Percentiles rank a stretch among this genome's conserved stretches.
These are phyloP conservation scores for Verruconis gallopava DNA, from an alignment of 2,329 filamentous ascomycete genomes.

Conservation along the genomic window DNA sequence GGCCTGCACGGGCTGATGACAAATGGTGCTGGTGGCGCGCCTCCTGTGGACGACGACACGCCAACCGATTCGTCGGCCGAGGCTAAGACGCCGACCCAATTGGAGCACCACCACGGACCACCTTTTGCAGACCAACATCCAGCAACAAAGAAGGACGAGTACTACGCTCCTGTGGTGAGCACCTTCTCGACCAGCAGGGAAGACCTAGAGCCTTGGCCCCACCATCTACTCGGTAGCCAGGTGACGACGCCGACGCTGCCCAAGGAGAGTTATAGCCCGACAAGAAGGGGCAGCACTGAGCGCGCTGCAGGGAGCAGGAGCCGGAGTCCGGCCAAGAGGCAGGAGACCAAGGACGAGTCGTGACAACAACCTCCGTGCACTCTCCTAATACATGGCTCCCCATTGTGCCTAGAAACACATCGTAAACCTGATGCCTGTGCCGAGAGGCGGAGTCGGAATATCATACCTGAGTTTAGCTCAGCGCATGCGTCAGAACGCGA, in stretches of 20 bases:
- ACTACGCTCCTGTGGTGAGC: constrained; percentile 34
- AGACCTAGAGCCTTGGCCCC: constrained; percentile 27
- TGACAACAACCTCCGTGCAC: no score
- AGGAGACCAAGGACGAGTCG: background rate
- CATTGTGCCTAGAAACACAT: no score
- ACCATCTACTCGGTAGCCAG: constrained; percentile 7
- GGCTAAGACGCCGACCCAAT: constrained; percentile 27
- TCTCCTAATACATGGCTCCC: no score
- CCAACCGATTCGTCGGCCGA: constrained; percentile 20
- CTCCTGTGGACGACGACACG: constrained; percentile 13
- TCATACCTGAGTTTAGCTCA: no score
- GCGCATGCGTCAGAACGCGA: no score
- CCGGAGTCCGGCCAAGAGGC: background rate
- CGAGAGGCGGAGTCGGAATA: no score
- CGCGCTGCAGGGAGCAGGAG: background rate
- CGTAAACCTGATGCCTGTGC: no score
- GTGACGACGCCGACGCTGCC: constrained; percentile 8
- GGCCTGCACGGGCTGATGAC: constrained; percentile 44
- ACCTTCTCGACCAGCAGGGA: constrained; percentile 40
- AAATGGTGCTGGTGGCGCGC: constrained; percentile 12
- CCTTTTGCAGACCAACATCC: constrained; percentile 6
- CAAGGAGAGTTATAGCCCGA: background rate
- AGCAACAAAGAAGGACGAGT: constrained; percentile 6
- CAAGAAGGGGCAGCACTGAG: background rate
- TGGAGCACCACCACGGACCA: constrained; percentile 13